Evolutionary conservation across 192 early-diverging fungal genomes (phyloP).

Genomic region (Podila minutissima): DNA sequence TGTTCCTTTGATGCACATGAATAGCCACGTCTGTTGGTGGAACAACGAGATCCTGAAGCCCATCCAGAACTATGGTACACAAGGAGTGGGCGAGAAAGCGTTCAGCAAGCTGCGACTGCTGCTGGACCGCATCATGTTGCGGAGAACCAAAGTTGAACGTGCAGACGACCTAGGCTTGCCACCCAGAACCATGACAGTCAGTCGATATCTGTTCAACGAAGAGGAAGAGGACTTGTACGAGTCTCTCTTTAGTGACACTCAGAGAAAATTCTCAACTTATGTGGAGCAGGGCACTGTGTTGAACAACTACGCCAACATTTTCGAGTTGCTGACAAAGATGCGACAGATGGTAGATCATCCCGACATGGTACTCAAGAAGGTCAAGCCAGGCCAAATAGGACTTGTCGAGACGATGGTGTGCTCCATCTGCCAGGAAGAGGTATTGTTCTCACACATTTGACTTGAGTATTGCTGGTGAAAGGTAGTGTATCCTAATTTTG

Average conservation of each 20-base stretch:
- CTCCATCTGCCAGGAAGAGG: conserved; percentile 85
- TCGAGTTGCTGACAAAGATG: conserved; percentile 91
- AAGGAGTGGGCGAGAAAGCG: conserved; percentile 65
- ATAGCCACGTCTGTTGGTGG: conserved; percentile 84
- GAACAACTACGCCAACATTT: conserved; percentile 95
- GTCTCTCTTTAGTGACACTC: conserved; percentile 79
- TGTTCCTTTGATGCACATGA: neutral
- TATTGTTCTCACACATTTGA: neutral
- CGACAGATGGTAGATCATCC: conserved; percentile 93
- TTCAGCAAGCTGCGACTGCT: conserved; percentile 81
- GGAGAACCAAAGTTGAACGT: conserved; percentile 90
- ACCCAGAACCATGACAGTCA: conserved; percentile 81
- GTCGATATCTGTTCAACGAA: conserved; percentile 86
- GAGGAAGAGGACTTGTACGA: conserved; percentile 93
- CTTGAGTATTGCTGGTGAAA: neutral
- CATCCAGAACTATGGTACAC: conserved; percentile 81
- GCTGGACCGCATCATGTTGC: conserved; percentile 88
- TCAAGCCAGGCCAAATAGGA: conserved; percentile 59
- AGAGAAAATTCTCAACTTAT: conserved; percentile 84
- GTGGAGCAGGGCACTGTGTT: conserved; percentile 82
- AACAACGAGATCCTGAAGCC: conserved; percentile 92
- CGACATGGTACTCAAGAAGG: conserved; percentile 73
- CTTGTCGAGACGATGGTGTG: conserved; percentile 77
- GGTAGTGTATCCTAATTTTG: neutral
- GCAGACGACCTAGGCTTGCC: conserved; percentile 90